phyloP scores from a whole-genome alignment of 768 basidiomycete species.

The Rubroboletus pulcherrimus region DNA sequence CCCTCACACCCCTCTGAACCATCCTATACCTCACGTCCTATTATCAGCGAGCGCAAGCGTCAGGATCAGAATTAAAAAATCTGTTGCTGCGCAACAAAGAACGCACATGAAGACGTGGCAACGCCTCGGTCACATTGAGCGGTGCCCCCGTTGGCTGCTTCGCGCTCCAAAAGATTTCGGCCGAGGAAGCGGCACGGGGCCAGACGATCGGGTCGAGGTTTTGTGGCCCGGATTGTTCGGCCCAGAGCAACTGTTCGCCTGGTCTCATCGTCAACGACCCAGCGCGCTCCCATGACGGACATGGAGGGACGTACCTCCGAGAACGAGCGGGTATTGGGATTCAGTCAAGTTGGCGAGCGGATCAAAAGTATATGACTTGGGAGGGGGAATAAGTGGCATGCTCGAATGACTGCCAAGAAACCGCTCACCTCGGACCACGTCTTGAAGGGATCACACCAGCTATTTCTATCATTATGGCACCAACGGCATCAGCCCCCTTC shows the following conservation, averaged over 20 bases:
- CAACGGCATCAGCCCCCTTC: neutral
- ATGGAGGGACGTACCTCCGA: constrained; percentile 27
- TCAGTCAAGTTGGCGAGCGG: constrained; percentile 42
- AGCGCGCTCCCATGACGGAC: neutral
- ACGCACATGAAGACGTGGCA: constrained; percentile 47
- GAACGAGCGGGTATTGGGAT: constrained; percentile 34
- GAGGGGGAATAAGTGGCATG: neutral
- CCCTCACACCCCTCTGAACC: constrained; percentile 44
- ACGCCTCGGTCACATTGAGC: constrained; percentile 35
- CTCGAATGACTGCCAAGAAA: neutral
- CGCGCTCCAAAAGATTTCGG: constrained; percentile 55
- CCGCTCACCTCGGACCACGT: constrained; percentile 44
- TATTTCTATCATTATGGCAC: constrained; percentile 25
- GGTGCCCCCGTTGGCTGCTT: constrained; percentile 33
- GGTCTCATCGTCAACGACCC: neutral
- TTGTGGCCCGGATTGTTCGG: constrained; percentile 42
- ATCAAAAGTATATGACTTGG: constrained; percentile 47
- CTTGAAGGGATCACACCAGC: constrained; percentile 53
- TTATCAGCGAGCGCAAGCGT: neutral
- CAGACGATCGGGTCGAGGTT: constrained; percentile 35
- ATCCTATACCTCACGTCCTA: constrained; percentile 46
- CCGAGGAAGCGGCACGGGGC: constrained; percentile 45
- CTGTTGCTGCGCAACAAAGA: rapidly evolving
- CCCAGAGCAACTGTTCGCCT: constrained; percentile 43
- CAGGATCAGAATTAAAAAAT: neutral